These are phyloP conservation scores for Westerdykella ornata DNA, from an alignment of 2,329 filamentous ascomycete species.

Conservation along the genomic window DNA sequence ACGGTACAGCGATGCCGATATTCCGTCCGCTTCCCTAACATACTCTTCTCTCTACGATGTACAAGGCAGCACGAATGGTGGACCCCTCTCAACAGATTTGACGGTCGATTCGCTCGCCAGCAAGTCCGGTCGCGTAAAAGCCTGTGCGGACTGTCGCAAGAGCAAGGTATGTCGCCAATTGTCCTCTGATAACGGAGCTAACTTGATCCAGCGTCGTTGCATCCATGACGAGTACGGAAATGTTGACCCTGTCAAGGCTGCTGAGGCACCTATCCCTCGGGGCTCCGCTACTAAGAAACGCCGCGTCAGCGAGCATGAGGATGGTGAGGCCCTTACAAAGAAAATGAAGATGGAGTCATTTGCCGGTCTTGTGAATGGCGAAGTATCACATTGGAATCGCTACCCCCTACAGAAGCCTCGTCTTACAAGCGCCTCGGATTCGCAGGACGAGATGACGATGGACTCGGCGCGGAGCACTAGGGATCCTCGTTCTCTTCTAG, in stretches of 20 bases:
- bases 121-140: constrained; percentile 56
- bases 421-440: not conserved
- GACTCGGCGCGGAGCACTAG: not conserved
- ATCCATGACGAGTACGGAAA: constrained; percentile 60
- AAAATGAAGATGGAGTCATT: constrained; percentile 27
- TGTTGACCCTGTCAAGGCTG: constrained; percentile 57
- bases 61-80: constrained; percentile 19
- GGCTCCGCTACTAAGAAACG: constrained; percentile 52
- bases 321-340: constrained; percentile 15
- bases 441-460: not conserved
- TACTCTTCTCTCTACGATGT: constrained; percentile 5
- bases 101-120: constrained; percentile 39
- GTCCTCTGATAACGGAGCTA: constrained; percentile 8
- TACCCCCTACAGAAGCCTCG: constrained; percentile 7
- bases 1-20: constrained; percentile 26
- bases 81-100: constrained; percentile 31
- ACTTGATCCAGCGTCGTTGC: constrained; percentile 51
- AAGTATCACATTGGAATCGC: constrained; percentile 16
- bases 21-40: constrained; percentile 2
- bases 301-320: constrained; percentile 34
- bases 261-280: constrained; percentile 55
- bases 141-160: constrained; percentile 60
- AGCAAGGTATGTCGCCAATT: constrained; percentile 51
- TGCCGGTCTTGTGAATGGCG: constrained; percentile 17
- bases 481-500: not conserved